Base-by-base conservation (phyloP, 176 grass and related monocot genomes). In the Bothriochloa decipiens region DNA sequence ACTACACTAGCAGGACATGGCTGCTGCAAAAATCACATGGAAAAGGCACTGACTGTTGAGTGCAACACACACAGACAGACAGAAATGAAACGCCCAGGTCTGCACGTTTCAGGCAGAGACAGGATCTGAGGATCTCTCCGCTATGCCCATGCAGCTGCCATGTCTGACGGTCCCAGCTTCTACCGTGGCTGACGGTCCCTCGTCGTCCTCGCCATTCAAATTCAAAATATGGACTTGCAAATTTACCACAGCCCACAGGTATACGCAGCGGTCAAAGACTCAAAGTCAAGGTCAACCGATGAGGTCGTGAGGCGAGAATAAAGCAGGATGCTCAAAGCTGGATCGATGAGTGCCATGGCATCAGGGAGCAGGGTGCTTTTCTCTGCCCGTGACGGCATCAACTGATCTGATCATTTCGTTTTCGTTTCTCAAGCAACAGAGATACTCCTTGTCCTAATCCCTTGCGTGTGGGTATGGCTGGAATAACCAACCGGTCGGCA, bases 301-400 rank as follows among this genome's bases (percentile, higher is more conserved):
- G 42, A 25, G 43, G 62, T 18, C 8, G 43, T 9, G 69, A 28
- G 76, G 43, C 9, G 69, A 28, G 76, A 89, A 85, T 75, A 85
- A 85, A 89, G 62, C 17, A 39, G 53, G 25, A 60, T 35, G 73
- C 74, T 26, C 36, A 76, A 87, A 84, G 68, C 42, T 58, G 45
- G 45, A 52, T 52, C 29, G 46, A 7, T 72, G 55, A 18, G 7
- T 80, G 58, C 39, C 76, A 58, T 57, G 69, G 76, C 82, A 89
- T 89, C 82, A 40, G 87, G 47, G 22, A n/a, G n/a, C 46, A 68
- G 20, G 26, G 27, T 33, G 43, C 68, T 43, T 83, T 77, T 25
- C 40, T 61, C 37, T 36, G 60, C 46, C 43, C 43, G 42, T 49
- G 37, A 23, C 11, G n/a, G n/a, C n/a, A 61, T 25, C n/a, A 61